Evolutionary conservation across 805 yeast species (phyloP), one percentile per base, ranked within the genome.

Genomic region (Wickerhamiella kurtzmanii): DNA sequence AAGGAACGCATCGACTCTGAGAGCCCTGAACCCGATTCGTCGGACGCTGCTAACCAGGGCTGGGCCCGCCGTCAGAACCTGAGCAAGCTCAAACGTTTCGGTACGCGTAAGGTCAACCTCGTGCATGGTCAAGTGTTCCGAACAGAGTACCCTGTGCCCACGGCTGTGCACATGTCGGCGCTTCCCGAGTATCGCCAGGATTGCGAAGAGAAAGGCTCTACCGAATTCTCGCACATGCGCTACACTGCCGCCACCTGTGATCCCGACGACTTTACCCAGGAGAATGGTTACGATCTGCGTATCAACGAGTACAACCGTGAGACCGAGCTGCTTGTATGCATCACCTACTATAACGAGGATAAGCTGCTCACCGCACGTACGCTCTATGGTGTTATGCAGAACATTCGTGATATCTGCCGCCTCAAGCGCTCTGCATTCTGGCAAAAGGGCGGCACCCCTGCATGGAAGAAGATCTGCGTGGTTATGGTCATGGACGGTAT

Each of bases 341-440:
- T 78, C 50, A 78, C 83, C 32, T 78, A 77, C 74, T 77, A 78
- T 59, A 78, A 78, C 57, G 83, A 78, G 60, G 82, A 78, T 62
- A 80, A 77, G 60, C 65, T 71, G 37, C 63, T 79, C 44, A 69
- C 78, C 39, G 79, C 81, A 0, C 64, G 81, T 35, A 77, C 82
- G 3, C 64, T 78, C 54, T 75, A 77, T 55, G 83, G 81, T 17
- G 73, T 78, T 4, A 77, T 78, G 69, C 76, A 76, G 50, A 78
- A 78, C 58, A 73, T 78, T 52, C 71, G 79, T 50, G 78, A 78
- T 54, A 69, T 78, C 49, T 73, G 76, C 71, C 71, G 61, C 59
- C 69, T 52, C 56, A 74, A 61, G 62, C 55, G 59, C 35, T 63
- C 71, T 56, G 45, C 66, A 64, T 64, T 72, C 67, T 54, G 70